These are phyloP conservation scores for Hansenula lynferdii DNA, from an alignment of 1,139 yeast species.

Conservation along the genomic window DNA sequence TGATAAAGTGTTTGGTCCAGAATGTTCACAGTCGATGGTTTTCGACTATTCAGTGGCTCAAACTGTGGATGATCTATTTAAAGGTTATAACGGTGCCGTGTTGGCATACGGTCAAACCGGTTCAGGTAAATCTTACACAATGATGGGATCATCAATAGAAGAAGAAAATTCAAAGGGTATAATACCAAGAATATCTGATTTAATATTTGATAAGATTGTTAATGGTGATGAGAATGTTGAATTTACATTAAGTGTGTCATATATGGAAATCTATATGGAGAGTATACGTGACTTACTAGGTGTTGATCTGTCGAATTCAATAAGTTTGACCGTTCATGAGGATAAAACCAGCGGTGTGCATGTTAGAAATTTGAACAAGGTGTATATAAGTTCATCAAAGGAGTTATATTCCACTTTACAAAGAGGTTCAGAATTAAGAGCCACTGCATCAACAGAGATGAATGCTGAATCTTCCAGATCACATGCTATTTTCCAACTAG, in stretches of 20 bases:
- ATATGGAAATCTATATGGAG: conserved; percentile 83
- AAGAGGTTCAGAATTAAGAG: conserved; percentile 52
- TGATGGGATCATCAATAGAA: conserved; percentile 64
- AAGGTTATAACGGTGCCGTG: conserved; percentile 83
- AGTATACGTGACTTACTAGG: conserved; percentile 49
- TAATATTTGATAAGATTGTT: conserved; percentile 55
- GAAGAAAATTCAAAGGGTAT: conserved; percentile 47
- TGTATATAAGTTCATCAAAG: conserved; percentile 50
- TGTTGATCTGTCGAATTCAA: conserved; percentile 5
- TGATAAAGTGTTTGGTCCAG: conserved; percentile 58
- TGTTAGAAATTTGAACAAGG: conserved; percentile 63
- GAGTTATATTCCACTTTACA: conserved; percentile 56
- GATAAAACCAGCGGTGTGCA: conserved; percentile 62
- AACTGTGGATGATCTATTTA: conserved; percentile 58
- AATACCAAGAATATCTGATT: conserved; percentile 69
- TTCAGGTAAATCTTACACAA: conserved; percentile 80
- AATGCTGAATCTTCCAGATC: conserved; percentile 76
- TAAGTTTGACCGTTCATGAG: conserved; percentile 56
- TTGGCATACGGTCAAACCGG: conserved; percentile 91
- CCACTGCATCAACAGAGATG: conserved; percentile 65
- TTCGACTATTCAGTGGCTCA: conserved; percentile 57
- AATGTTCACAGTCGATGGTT: conserved; percentile 51
- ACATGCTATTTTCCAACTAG: conserved; percentile 73
- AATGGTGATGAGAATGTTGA: conserved; percentile 50
- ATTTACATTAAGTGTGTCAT: conserved; percentile 65